A percentile compares a stretch with the other conserved stretches of the same genome.
These are phyloP conservation scores for Penicillium angulare DNA, from an alignment of 495 filamentous ascomycete species.

Conservation along the genomic window DNA sequence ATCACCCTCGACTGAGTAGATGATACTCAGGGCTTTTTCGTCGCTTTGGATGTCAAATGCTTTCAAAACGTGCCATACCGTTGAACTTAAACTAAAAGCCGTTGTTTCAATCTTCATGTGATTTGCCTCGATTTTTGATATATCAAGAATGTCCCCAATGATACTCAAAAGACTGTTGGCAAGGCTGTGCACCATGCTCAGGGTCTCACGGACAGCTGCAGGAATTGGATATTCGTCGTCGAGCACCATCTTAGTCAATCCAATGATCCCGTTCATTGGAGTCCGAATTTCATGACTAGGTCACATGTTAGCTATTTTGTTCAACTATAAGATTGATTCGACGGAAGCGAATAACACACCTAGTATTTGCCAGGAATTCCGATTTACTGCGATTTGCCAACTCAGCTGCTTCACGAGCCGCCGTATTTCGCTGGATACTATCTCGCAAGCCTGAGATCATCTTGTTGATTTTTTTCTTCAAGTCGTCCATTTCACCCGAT, in stretches of 20 bases:
- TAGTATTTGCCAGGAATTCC: conserved; percentile 74
- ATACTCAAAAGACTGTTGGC: conserved; percentile 75
- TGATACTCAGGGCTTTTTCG: conserved; percentile 65
- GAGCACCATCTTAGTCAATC: conserved; percentile 73
- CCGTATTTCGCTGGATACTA: conserved; percentile 31
- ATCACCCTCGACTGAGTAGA: conserved; percentile 50
- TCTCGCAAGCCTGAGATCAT: conserved; percentile 89
- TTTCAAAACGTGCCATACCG: conserved; percentile 53
- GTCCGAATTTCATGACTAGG: conserved; percentile 76
- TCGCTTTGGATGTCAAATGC: conserved; percentile 83
- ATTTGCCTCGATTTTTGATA: conserved; percentile 74
- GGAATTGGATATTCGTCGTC: conserved; percentile 66
- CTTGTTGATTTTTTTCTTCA: conserved; percentile 93
- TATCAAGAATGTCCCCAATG: conserved; percentile 84
- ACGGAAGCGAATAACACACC: conserved; percentile 46
- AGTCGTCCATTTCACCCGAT: conserved; percentile 92
- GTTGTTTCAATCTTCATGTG: conserved; percentile 80
- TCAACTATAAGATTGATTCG: too few relatives aligned
- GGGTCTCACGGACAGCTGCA: conserved; percentile 77
- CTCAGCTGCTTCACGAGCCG: conserved; percentile 52
- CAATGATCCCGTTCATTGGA: conserved; percentile 67
- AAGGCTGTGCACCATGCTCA: conserved; percentile 91
- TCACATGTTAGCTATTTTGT: neutral
- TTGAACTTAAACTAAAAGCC: conserved; percentile 53
- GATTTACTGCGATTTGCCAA: conserved; percentile 60